phyloP scores from a whole-genome alignment of 2,329 filamentous ascomycete genomes.

The Sphaerulina vaccinii region DNA sequence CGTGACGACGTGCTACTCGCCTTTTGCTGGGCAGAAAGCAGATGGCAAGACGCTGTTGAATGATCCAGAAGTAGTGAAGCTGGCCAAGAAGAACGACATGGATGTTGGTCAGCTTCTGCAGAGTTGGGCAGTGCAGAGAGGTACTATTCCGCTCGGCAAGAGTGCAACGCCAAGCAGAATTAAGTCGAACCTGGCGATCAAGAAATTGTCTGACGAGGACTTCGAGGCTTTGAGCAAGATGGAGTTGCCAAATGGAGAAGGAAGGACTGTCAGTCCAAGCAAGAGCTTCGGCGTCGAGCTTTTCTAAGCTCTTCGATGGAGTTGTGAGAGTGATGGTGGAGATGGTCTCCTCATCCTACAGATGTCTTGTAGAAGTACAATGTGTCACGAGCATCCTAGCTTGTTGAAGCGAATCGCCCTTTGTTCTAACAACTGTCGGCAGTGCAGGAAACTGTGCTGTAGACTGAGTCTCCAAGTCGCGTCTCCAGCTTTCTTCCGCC shows the following conservation, averaged over 20 bases:
- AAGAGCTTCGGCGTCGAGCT: background rate
- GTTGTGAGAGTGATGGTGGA: too few species aligned
- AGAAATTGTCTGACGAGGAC: constrained; percentile 37
- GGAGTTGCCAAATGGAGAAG: background rate
- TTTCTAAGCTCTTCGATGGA: too few species aligned
- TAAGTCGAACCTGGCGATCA: constrained; percentile 27
- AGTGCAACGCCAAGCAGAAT: constrained; percentile 54
- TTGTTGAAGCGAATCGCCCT: too few species aligned
- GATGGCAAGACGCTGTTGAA: constrained; percentile 43
- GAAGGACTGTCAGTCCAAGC: background rate
- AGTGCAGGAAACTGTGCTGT: too few species aligned
- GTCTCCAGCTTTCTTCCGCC: too few species aligned
- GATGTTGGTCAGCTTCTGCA: constrained; percentile 56
- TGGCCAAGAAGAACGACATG: constrained; percentile 62
- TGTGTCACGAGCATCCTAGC: too few species aligned
- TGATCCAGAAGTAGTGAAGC: constrained; percentile 61
- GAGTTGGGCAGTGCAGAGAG: constrained; percentile 56
- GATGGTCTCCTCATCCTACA: too few species aligned
- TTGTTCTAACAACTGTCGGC: too few species aligned
- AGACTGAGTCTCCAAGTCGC: too few species aligned
- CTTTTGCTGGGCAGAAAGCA: constrained; percentile 30
- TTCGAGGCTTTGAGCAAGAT: constrained; percentile 37
- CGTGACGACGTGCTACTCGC: constrained; percentile 28
- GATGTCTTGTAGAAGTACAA: too few species aligned
- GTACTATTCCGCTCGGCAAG: constrained; percentile 56